phyloP scores from a whole-genome alignment of 1,139 yeast species.

The Yamadazyma friedrichii region DNA sequence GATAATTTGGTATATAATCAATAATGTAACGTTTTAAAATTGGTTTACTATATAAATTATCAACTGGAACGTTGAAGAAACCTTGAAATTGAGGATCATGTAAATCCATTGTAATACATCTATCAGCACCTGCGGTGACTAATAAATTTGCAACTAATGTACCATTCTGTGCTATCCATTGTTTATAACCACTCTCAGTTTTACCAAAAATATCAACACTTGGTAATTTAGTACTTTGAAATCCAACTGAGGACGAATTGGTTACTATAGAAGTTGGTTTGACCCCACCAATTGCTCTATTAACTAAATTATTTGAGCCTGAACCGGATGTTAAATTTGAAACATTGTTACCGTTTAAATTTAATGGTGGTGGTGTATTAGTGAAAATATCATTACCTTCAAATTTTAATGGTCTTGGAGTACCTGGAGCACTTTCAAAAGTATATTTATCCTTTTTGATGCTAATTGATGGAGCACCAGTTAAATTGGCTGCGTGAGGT shows the following conservation, averaged over 20 bases:
- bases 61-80: conserved; percentile 89
- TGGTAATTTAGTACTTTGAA: conserved; percentile 18
- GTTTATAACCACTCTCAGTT: conserved; percentile 69
- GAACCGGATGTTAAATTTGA: neutral
- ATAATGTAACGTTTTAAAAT: conserved; percentile 76
- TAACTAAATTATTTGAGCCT: conserved; percentile 4
- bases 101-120: conserved; percentile 94
- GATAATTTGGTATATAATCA: conserved; percentile 68
- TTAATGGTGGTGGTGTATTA: conserved; percentile 18
- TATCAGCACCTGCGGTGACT: conserved; percentile 94
- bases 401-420: conserved; percentile 46
- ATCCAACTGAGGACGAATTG: conserved; percentile 28
- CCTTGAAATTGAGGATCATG: conserved; percentile 97
- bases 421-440: conserved; percentile 63
- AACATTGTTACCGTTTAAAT: conserved; percentile 3
- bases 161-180: conserved; percentile 97
- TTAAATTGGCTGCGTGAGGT: conserved; percentile 76
- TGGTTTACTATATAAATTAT: conserved; percentile 84
- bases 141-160: conserved; percentile 85
- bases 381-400: conserved; percentile 14
- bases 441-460: conserved; percentile 46
- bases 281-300: conserved; percentile 3
- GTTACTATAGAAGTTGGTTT: conserved; percentile 31
- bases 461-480: conserved; percentile 43
- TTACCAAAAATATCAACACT: conserved; percentile 39